phyloP scores from a whole-genome alignment of 139 green algal species.

The Pedinophyceae sp. region DNA sequence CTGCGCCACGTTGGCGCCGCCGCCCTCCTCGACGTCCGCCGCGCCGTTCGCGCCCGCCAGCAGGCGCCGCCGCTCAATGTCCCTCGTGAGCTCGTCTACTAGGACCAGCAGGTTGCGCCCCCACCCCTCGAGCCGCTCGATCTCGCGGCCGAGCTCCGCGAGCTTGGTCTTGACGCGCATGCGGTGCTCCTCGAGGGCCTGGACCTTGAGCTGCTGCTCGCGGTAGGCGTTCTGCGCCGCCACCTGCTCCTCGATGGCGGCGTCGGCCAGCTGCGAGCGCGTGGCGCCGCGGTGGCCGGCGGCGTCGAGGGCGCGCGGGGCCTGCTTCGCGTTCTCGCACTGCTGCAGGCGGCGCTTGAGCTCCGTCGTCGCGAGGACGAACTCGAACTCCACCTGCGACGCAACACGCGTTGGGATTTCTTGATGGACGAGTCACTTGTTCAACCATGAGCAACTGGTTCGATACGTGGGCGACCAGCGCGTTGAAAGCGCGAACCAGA shows the following conservation, averaged over 20 bases:
- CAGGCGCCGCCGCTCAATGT: constrained; percentile 2
- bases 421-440: too few relatives aligned
- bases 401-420: too few relatives aligned
- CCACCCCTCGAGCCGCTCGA: constrained; percentile 67
- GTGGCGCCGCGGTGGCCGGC: too few relatives aligned
- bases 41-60: not conserved
- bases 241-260: constrained; percentile 62
- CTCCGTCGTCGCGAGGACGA: too few relatives aligned
- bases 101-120: constrained; percentile 30
- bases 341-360: too few relatives aligned
- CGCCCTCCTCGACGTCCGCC: not conserved
- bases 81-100: not conserved
- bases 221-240: constrained; percentile 72
- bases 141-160: constrained; percentile 45
- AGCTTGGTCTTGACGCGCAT: constrained; percentile 53
- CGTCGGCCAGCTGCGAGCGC: constrained; percentile 40
- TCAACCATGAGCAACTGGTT: too few relatives aligned
- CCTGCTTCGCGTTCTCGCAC: too few relatives aligned
- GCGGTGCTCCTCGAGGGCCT: constrained; percentile 56
- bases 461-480: too few relatives aligned
- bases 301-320: too few relatives aligned
- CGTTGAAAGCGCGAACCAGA: too few relatives aligned
- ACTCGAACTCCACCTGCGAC: too few relatives aligned
- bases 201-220: constrained; percentile 49
- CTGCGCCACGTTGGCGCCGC: constrained; percentile 9